Percentiles rank a stretch among this genome's conserved stretches.
Evolutionary conservation across 306 rosid species (phyloP).

Genomic region (Cajanus cajan): DNA sequence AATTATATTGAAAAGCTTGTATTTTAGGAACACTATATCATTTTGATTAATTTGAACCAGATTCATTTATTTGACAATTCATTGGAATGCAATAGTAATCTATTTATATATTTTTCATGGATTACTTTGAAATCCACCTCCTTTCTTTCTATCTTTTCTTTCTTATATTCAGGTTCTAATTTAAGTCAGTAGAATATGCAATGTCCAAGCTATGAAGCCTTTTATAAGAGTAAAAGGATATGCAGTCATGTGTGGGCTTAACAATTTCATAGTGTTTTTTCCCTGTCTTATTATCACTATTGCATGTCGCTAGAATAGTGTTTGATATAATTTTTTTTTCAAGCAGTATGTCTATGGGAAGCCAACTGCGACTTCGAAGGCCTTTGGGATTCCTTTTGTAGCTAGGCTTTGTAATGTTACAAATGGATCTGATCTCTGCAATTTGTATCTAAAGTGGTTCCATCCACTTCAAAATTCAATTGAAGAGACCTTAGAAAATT

Average conservation of each 20-base stretch:
- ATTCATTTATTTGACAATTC: background rate
- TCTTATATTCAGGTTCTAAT: conserved; percentile 2
- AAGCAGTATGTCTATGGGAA: conserved; percentile 77
- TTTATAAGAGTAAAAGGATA: conserved; percentile 21
- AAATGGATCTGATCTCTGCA: conserved; percentile 67
- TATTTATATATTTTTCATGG: background rate
- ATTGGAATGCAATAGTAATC: background rate
- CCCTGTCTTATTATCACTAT: conserved; percentile 15
- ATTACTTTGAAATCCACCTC: background rate
- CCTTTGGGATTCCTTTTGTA: conserved; percentile 90
- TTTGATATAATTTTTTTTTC: conserved; percentile 37
- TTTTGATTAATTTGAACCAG: background rate
- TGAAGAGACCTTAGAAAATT: conserved; percentile 44
- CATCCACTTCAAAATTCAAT: conserved; percentile 54
- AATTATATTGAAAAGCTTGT: background rate
- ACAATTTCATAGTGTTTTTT: background rate
- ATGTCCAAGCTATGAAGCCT: background rate
- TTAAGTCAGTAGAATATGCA: background rate
- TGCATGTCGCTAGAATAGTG: conserved; percentile 20
- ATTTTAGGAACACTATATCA: background rate
- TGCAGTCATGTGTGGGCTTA: conserved; percentile 6
- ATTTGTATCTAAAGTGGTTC: conserved; percentile 64
- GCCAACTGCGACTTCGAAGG: conserved; percentile 60
- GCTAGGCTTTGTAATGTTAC: conserved; percentile 48
- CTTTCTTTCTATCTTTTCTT: background rate